Evolutionary conservation across 345 rosid genomes (phyloP).

Genomic region (Viola odorata): DNA sequence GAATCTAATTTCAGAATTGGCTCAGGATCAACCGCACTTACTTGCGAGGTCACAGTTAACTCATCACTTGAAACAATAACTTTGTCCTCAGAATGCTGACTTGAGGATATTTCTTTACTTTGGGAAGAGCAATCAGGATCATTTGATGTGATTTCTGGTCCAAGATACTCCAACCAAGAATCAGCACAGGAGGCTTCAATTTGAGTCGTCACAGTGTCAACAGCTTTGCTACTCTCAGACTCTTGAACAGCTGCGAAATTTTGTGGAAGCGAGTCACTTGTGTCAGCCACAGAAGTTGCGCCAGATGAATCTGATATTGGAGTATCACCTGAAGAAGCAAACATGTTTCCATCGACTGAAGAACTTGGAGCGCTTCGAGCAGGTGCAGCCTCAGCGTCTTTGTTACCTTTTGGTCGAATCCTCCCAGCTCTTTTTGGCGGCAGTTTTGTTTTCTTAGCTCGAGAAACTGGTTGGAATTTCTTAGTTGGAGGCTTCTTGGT

Average conservation of each 20-base stretch:
- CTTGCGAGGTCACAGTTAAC: constrained; percentile 29
- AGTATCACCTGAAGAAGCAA: constrained; percentile 26
- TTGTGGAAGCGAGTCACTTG: constrained; percentile 25
- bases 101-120: constrained; percentile 24
- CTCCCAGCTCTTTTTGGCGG: constrained; percentile 56
- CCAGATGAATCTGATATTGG: constrained; percentile 18
- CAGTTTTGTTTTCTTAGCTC: constrained; percentile 60
- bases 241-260: constrained; percentile 20
- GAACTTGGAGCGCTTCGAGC: constrained; percentile 26
- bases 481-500: constrained; percentile 68
- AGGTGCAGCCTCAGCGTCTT: constrained; percentile 32
- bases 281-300: constrained; percentile 21
- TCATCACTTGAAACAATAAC: constrained; percentile 23
- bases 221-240: constrained; percentile 29
- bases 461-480: constrained; percentile 46
- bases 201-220: constrained; percentile 27
- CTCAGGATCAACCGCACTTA: constrained; percentile 23
- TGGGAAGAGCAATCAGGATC: constrained; percentile 34
- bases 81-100: constrained; percentile 19
- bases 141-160: constrained; percentile 31
- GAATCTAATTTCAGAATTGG: constrained; percentile 35
- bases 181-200: constrained; percentile 20
- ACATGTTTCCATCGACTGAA: constrained; percentile 16
- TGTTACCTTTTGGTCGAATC: constrained; percentile 40
- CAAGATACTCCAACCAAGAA: constrained; percentile 48